phyloP scores from a whole-genome alignment of 129 eudicot genomes.

The Pittosporum tobira region DNA sequence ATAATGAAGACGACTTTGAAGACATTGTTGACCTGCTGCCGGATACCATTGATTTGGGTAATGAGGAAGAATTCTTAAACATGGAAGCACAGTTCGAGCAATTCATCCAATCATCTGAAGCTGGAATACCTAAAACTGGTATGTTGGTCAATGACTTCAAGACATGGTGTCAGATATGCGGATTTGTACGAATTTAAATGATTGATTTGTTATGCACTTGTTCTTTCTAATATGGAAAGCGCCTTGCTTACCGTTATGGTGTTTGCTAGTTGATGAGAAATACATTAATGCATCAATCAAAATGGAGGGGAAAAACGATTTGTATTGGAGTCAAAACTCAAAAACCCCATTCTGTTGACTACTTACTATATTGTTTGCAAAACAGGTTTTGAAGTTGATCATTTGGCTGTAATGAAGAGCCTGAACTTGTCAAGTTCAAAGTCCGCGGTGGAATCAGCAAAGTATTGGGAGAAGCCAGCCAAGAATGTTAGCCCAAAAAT shows the following conservation, averaged over 20 bases:
- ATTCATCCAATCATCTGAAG: constrained; percentile 43
- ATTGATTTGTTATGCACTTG: no score
- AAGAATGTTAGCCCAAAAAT: constrained; percentile 51
- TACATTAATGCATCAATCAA: no score
- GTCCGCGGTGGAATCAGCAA: constrained; percentile 40
- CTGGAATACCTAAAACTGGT: constrained; percentile 44
- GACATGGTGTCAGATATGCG: no score
- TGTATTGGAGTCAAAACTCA: no score
- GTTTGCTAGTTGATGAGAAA: no score
- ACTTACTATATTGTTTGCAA: no score
- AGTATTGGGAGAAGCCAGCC: constrained; percentile 79
- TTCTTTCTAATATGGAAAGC: background rate
- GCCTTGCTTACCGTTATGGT: no score
- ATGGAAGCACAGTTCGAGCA: constrained; percentile 91
- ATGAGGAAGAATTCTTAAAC: constrained; percentile 65
- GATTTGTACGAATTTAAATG: no score
- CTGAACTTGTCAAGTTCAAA: constrained; percentile 37
- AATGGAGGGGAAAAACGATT: no score
- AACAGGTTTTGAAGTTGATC: constrained; percentile 35
- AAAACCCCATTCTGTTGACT: no score
- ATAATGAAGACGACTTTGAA: constrained; percentile 20
- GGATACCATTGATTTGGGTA: constrained; percentile 55
- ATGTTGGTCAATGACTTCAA: background rate
- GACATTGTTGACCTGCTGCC: constrained; percentile 64
- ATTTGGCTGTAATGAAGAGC: constrained; percentile 32